A percentile compares a stretch with the other conserved stretches of the same genome.
Evolutionary conservation across 306 rosid genomes (phyloP).

Genomic region (Lathyrus sativus): DNA sequence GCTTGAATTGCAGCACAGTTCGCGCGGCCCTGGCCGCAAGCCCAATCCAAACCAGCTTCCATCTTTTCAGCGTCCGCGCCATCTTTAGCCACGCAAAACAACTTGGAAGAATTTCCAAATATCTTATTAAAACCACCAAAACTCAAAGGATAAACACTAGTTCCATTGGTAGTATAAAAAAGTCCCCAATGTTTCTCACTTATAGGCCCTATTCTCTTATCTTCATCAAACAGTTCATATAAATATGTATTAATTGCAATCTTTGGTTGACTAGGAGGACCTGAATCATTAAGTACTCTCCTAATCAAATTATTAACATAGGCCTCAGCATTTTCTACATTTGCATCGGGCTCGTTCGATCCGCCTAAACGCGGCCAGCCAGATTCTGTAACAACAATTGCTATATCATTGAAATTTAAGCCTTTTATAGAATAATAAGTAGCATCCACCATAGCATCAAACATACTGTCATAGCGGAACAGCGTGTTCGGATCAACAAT

Average conservation of each 20-base stretch:
- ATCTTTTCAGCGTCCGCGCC: slow-evolving; percentile 72
- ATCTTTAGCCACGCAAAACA: slow-evolving; percentile 77
- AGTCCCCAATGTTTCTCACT: slow-evolving; percentile 77
- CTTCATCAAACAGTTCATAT: slow-evolving; percentile 84
- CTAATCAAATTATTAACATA: slow-evolving; percentile 64
- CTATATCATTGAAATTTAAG: slow-evolving; percentile 66
- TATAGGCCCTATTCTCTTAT: slow-evolving; percentile 70
- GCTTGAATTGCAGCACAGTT: slow-evolving; percentile 74
- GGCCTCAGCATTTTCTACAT: slow-evolving; percentile 65
- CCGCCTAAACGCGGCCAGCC: slow-evolving; percentile 94
- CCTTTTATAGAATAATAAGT: slow-evolving; percentile 75
- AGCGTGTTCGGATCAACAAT: slow-evolving; percentile 93
- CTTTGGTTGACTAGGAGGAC: slow-evolving; percentile 75
- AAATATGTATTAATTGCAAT: slow-evolving; percentile 64
- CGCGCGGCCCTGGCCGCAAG: slow-evolving; percentile 88
- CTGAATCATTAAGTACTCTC: slow-evolving; percentile 85
- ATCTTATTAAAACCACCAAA: slow-evolving; percentile 41
- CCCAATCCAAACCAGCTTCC: slow-evolving; percentile 82
- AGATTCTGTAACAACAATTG: slow-evolving; percentile 77
- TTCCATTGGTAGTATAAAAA: slow-evolving; percentile 64
- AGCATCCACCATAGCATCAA: slow-evolving; percentile 96
- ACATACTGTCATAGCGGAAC: slow-evolving; percentile 81
- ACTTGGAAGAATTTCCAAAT: slow-evolving; percentile 58
- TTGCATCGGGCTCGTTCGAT: slow-evolving; percentile 77
- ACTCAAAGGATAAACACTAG: slow-evolving; percentile 64